phyloP scores from a whole-genome alignment of 176 grass and related monocot genomes.

The Triticum dicoccoides region DNA sequence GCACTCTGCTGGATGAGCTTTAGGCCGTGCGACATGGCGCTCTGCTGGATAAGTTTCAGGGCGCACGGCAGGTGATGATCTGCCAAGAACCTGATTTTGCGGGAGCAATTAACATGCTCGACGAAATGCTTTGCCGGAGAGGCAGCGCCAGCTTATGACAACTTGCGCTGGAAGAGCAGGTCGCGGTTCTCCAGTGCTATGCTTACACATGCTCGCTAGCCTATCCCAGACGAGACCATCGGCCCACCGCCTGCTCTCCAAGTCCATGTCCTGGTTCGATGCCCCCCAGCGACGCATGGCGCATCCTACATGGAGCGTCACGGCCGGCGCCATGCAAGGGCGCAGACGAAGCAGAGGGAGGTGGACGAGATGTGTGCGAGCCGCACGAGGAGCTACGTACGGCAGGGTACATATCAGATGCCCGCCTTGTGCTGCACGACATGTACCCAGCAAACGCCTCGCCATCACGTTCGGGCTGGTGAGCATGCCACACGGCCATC shows the following conservation, averaged over 20 bases:
- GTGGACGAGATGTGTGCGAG: conserved; percentile 59
- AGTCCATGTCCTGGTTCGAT: too few species aligned
- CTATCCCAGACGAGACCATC: conserved; percentile 23
- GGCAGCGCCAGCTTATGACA: neutral
- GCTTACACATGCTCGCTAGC: conserved; percentile 44
- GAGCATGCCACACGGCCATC: conserved; percentile 51
- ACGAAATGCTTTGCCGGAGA: conserved; percentile 38
- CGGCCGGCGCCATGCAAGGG: neutral
- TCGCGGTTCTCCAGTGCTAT: conserved; percentile 45
- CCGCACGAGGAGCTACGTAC: conserved; percentile 69
- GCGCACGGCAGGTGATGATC: neutral
- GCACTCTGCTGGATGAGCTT: too few species aligned
- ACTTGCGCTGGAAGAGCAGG: conserved; percentile 25
- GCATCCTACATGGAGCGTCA: too few species aligned
- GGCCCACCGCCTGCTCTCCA: too few species aligned
- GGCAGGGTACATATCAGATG: conserved; percentile 75
- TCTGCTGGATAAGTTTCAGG: too few species aligned
- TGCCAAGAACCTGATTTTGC: conserved; percentile 28
- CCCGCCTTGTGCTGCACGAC: conserved; percentile 67
- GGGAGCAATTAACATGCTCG: conserved; percentile 42
- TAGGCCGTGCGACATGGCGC: too few species aligned
- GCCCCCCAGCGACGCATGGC: too few species aligned
- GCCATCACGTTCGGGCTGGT: conserved; percentile 79
- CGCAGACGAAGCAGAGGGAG: conserved; percentile 45
- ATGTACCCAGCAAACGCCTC: conserved; percentile 86